Conservation (phyloP, 2,329 filamentous ascomycete genomes). For the Trichoderma sp. region DNA sequence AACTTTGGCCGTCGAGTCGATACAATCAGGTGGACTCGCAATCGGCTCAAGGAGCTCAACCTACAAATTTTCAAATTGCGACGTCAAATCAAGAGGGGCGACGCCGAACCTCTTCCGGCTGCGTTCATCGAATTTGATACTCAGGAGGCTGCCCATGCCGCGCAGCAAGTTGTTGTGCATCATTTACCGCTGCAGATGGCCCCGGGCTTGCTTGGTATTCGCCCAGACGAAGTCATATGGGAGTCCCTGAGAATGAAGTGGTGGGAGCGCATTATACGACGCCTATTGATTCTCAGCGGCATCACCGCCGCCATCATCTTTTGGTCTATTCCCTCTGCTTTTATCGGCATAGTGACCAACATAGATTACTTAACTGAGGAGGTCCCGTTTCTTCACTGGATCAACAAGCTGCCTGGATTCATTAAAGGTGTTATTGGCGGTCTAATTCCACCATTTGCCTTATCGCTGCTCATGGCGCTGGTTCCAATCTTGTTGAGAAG, state of each 20-base stretch:
- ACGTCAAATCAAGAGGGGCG: conserved; percentile 68
- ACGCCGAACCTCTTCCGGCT: conserved; percentile 65
- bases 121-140: conserved; percentile 89
- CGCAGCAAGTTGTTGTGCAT: conserved; percentile 82
- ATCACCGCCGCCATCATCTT: conserved; percentile 79
- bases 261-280: conserved; percentile 78
- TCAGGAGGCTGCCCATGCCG: conserved; percentile 79
- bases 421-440: conserved; percentile 82
- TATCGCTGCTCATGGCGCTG: conserved; percentile 81
- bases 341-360: conserved; percentile 85
- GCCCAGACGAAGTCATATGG: conserved; percentile 85
- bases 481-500: conserved; percentile 76
- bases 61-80: conserved; percentile 59
- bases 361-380: conserved; percentile 65
- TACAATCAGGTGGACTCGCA: conserved; percentile 85
- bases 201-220: conserved; percentile 78
- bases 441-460: conserved; percentile 73
- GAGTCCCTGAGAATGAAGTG: conserved; percentile 75
- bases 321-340: conserved; percentile 72
- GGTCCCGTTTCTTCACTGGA: conserved; percentile 68
- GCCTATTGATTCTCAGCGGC: conserved; percentile 66
- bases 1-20: conserved; percentile 86
- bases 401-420: conserved; percentile 64
- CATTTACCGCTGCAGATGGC: conserved; percentile 85
- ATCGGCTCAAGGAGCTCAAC: conserved; percentile 41